These are phyloP conservation scores for Teunomyces gatunensis DNA, from an alignment of 805 yeast species.

Conservation along the genomic window DNA sequence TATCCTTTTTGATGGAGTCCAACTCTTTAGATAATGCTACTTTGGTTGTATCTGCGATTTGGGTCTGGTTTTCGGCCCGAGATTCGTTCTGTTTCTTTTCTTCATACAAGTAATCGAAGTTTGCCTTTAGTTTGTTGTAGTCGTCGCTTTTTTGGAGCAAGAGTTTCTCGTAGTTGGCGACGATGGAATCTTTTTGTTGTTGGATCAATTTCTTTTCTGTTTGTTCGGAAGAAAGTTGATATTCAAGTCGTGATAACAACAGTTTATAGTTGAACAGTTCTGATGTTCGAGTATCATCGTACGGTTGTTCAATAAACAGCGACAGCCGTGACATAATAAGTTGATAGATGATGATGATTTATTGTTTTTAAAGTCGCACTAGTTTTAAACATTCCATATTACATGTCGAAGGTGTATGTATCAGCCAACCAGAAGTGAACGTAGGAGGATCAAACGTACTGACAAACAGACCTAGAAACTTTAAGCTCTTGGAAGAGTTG, in stretches of 20 bases:
- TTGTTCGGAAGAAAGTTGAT: constrained; percentile 27
- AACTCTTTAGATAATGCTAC: constrained; percentile 11
- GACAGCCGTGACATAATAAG: constrained; percentile 11
- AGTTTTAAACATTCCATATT: not conserved
- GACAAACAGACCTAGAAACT: constrained; percentile 75
- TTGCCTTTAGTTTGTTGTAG: constrained; percentile 29
- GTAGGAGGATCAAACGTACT: not conserved
- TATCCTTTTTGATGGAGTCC: constrained; percentile 18
- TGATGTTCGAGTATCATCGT: constrained; percentile 12
- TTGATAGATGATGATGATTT: too few relatives aligned
- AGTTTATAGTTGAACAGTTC: constrained; percentile 13
- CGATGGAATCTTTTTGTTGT: constrained; percentile 23
- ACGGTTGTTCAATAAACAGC: constrained; percentile 28
- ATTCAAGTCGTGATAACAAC: constrained; percentile 27
- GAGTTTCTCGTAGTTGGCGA: constrained; percentile 23
- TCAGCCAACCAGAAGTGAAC: not conserved
- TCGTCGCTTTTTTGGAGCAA: constrained; percentile 33
- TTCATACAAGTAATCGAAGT: constrained; percentile 34
- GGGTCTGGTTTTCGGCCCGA: constrained; percentile 29
- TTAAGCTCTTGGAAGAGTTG: constrained; percentile 89
- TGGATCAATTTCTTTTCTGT: constrained; percentile 34
- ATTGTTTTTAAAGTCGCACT: not conserved
- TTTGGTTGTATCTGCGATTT: constrained; percentile 19
- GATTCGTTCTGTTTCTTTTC: constrained; percentile 33
- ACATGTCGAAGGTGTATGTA: constrained; percentile 50